phyloP scores from a whole-genome alignment of 306 rosid genomes.

The Quercus wislizeni region DNA sequence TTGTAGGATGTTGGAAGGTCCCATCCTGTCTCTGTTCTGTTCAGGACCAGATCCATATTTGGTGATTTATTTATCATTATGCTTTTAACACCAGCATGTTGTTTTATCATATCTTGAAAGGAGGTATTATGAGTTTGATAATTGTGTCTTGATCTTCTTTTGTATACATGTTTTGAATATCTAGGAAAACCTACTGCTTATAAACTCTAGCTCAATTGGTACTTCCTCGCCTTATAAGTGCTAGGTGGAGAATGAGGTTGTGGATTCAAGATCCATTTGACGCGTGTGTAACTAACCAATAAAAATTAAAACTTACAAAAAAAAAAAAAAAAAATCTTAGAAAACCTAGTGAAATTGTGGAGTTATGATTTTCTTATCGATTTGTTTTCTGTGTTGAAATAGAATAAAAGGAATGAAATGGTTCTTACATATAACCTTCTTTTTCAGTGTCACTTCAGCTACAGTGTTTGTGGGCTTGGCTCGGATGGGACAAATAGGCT shows the following conservation, averaged over 20 bases:
- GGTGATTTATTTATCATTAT: neutral
- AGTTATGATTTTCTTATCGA: neutral
- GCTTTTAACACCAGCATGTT: neutral
- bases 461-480: slow-evolving; percentile 85
- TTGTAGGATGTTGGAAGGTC: neutral
- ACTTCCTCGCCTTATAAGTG: too few species aligned
- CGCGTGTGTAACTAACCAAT: too few species aligned
- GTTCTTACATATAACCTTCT: neutral
- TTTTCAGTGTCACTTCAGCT: slow-evolving; percentile 91
- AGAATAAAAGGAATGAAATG: slow-evolving; percentile 1
- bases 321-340: too few species aligned
- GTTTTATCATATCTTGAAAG: neutral
- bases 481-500: slow-evolving; percentile 93
- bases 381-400: neutral
- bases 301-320: too few species aligned
- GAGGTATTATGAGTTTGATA: neutral
- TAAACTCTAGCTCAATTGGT: too few species aligned
- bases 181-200: neutral
- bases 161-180: neutral
- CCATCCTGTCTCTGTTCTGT: neutral
- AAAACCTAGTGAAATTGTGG: neutral
- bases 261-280: too few species aligned
- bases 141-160: neutral
- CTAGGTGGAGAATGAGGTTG: too few species aligned
- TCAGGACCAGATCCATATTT: neutral